These are phyloP conservation scores for Carex myosuroides DNA, from an alignment of 176 grass and related monocot genomes.

Conservation along the genomic window DNA sequence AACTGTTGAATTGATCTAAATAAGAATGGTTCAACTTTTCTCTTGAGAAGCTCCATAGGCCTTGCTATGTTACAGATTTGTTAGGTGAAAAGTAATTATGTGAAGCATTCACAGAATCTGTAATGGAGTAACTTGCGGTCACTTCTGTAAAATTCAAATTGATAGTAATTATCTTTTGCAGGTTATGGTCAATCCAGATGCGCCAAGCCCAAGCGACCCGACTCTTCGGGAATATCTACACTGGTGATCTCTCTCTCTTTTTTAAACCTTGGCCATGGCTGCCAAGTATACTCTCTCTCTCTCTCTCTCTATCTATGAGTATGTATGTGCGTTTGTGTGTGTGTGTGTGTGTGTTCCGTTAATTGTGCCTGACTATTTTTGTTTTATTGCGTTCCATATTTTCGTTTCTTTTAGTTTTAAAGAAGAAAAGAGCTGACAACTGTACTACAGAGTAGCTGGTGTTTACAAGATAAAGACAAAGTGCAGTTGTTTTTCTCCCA, in stretches of 20 bases:
- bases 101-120: not conserved
- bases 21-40: not conserved
- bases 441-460: not conserved
- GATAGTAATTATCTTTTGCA: constrained; percentile 2
- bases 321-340: not conserved
- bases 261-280: too few species aligned
- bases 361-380: not conserved
- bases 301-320: not conserved
- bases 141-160: not conserved
- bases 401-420: not conserved
- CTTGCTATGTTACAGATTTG: not conserved
- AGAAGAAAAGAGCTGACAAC: not conserved
- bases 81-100: not conserved
- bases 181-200: constrained; percentile 48
- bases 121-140: not conserved
- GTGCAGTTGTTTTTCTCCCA: not conserved
- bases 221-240: constrained; percentile 34
- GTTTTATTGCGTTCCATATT: not conserved
- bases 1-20: not conserved
- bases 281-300: too few species aligned
- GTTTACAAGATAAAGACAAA: not conserved
- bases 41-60: too few species aligned
- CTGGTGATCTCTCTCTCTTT: constrained; percentile 15
- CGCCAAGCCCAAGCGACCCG: constrained; percentile 40
- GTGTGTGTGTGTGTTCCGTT: not conserved